phyloP scores from a whole-genome alignment of 768 basidiomycete species.

The Suillus subalutaceus region DNA sequence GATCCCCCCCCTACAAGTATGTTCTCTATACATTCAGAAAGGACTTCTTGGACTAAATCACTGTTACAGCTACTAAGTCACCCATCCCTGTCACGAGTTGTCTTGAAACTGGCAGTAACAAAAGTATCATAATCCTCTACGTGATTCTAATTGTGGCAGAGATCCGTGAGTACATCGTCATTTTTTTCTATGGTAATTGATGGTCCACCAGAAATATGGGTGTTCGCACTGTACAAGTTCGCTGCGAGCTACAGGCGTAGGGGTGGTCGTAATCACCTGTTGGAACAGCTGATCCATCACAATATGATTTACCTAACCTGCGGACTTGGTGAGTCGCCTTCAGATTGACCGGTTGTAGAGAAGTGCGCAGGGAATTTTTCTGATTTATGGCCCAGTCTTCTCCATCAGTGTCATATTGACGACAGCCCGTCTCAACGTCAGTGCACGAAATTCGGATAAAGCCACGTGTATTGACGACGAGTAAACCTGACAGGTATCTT shows the following conservation, averaged over 20 bases:
- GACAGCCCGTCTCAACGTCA: neutral
- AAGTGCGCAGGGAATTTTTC: neutral
- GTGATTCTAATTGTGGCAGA: neutral
- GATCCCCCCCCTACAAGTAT: conserved; percentile 3
- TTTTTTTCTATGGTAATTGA: neutral
- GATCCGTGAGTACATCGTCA: neutral
- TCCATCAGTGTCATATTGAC: neutral
- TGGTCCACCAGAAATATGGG: conserved; percentile 2
- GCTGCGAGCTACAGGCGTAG: neutral
- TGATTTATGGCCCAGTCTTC: neutral
- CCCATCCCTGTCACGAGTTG: conserved; percentile 5
- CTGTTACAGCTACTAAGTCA: neutral
- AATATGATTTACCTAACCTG: conserved; percentile 6
- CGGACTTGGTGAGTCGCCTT: neutral
- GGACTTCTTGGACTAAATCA: neutral
- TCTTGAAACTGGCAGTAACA: neutral
- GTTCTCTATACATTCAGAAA: neutral
- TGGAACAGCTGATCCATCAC: neutral
- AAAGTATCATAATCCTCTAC: neutral
- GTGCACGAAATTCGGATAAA: neutral
- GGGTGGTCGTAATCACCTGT: neutral
- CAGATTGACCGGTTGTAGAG: too few species aligned
- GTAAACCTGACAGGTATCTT: neutral
- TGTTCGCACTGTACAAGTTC: neutral
- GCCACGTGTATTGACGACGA: neutral